Base-by-base conservation (phyloP, 2,329 filamentous ascomycete genomes). In the Alternaria dauci region DNA sequence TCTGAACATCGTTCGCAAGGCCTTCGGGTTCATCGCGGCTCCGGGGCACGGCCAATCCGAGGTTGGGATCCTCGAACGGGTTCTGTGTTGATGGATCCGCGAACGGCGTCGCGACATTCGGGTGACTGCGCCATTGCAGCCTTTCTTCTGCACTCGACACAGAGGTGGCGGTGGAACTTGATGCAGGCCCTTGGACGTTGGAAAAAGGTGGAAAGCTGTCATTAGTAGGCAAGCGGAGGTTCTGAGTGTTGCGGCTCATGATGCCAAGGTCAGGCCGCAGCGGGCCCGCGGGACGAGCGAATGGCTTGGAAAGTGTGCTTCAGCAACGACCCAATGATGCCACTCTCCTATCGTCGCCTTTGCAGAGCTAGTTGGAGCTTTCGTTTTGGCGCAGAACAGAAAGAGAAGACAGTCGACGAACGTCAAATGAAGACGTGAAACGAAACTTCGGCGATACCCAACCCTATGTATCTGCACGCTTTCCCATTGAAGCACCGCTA, bases 41-140 rank as follows among this genome's bases (percentile, higher is more conserved):
- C 41, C 44, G 48, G 12, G 53, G 53, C 47, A 34, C 48, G 30
- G 47, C 30, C 28, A 52, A 43, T 26, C 41, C n/a, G 25, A 57
- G 38, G 41, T 39, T 55, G n/a, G 51, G n/a, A 20, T 67, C 56
- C 14, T 72, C 70, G 52, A 74, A 73, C 2, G 72, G 72, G 55
- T 74, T 63, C 4, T 23, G 14, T 1, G 50, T 52, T 8, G 34
- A 25, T 1, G 44, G n/a, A 20, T 70, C 66, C 4, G 56, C 55
- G 38, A 61, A 58, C 4, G 71, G 71, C 30, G 70, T 67, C 6
- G 59, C 47, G 12, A 71, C 36, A 38, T 58, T 63, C 9, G 62
- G 55, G 36, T 73, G 67, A 38, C 70, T 71, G 12, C 72, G 69
- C 72, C 72, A 74, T 60, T 58, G 58, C 38, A 74, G 34, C 26